These are phyloP conservation scores for Fusarium verticillioides DNA, from an alignment of 2,329 filamentous ascomycete species.

Conservation along the genomic window DNA sequence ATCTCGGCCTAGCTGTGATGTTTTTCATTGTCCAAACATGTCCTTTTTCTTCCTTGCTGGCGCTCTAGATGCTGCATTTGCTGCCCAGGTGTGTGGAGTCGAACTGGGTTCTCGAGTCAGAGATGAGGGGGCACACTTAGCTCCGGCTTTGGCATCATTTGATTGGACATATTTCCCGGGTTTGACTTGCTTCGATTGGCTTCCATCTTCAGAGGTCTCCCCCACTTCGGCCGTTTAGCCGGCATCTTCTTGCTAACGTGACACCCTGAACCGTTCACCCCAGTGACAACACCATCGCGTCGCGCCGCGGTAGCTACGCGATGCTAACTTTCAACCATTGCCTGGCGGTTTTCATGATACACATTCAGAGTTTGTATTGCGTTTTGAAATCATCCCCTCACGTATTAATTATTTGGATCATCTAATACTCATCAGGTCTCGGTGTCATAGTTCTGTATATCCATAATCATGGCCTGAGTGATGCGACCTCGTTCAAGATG, in stretches of 20 bases:
- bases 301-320: not conserved
- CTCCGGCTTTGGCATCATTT: constrained; percentile 12
- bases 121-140: not conserved
- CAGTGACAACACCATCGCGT: not conserved
- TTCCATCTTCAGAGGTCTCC: accelerated
- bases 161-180: not conserved
- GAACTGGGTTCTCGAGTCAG: not conserved
- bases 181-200: not conserved
- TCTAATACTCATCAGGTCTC: not conserved
- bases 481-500: constrained; percentile 36
- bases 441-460: constrained; percentile 21
- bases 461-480: constrained; percentile 38
- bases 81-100: not conserved
- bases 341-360: too few relatives aligned
- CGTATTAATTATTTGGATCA: not conserved
- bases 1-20: not conserved
- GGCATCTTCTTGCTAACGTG: not conserved
- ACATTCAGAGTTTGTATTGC: not conserved
- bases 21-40: not conserved
- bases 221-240: not conserved
- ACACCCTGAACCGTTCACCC: not conserved
- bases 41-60: not conserved
- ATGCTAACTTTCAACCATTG: accelerated
- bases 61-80: not conserved
- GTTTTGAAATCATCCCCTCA: not conserved